A percentile compares a stretch with the other conserved stretches of the same genome.
These are phyloP conservation scores for Mycena venus DNA, from an alignment of 768 basidiomycete genomes.

Conservation along the genomic window DNA sequence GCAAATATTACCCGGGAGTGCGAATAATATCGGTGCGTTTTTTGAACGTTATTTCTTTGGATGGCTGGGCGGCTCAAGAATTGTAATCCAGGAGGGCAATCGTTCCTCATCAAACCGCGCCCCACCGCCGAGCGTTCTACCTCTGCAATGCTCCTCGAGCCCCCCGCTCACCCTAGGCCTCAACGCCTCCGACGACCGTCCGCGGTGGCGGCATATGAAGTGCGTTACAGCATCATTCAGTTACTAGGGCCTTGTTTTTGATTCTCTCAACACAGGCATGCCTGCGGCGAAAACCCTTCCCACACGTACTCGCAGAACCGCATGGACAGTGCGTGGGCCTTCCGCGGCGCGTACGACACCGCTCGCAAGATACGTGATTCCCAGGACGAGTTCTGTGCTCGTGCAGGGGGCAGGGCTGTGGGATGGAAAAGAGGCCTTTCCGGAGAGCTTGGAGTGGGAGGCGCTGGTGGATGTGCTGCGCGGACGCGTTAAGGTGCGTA, in stretches of 20 bases:
- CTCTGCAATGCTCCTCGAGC: conserved; percentile 76
- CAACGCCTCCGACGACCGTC: conserved; percentile 45
- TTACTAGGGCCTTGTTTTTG: too few species aligned
- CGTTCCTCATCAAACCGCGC: conserved; percentile 83
- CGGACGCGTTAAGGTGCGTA: conserved; percentile 76
- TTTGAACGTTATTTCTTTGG: too few species aligned
- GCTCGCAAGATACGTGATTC: too few species aligned
- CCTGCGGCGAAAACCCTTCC: conserved; percentile 71
- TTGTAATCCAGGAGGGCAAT: conserved; percentile 75
- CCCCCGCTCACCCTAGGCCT: conserved; percentile 69
- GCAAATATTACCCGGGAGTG: conserved; percentile 72
- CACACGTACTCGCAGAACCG: too few species aligned
- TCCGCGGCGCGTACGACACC: too few species aligned
- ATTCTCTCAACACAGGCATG: conserved; percentile 74
- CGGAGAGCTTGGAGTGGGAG: conserved; percentile 79
- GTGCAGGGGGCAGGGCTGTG: too few species aligned
- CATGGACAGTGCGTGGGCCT: too few species aligned
- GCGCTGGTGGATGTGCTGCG: conserved; percentile 69
- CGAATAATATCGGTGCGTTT: too few species aligned
- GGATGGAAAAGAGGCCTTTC: conserved; percentile 63
- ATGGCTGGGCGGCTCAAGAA: too few species aligned
- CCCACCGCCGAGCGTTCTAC: conserved; percentile 75
- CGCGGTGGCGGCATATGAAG: conserved; percentile 84
- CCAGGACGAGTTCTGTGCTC: too few species aligned
- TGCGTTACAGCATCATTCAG: conserved; percentile 46